A percentile compares a stretch with the other conserved stretches of the same genome.
Conservation (phyloP, 306 rosid genomes). For the Inga laurina region DNA sequence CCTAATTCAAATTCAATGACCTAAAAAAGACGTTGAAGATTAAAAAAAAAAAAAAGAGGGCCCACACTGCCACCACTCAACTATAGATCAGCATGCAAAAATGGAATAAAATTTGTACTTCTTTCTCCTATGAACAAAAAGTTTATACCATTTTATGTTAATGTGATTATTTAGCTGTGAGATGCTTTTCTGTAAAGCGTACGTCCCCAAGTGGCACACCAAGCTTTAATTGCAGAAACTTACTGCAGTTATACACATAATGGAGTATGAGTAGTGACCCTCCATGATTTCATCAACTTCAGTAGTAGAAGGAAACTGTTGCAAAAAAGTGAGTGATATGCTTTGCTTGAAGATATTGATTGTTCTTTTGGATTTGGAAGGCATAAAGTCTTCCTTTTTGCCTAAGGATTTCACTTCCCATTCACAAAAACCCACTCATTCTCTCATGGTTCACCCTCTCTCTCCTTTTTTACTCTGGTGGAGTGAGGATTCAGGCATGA, state of each 20-base stretch:
- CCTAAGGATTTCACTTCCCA: conserved; percentile 42
- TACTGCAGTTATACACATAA: conserved; percentile 25
- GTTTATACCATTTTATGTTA: conserved; percentile 36
- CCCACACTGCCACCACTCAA: conserved; percentile 37
- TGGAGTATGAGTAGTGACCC: neutral
- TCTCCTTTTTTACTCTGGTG: conserved; percentile 2
- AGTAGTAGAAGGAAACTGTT: neutral
- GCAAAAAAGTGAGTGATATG: conserved; percentile 18
- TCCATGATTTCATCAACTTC: conserved; percentile 27
- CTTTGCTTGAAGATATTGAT: conserved; percentile 7
- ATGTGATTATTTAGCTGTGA: conserved; percentile 27
- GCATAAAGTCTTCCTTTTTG: conserved; percentile 35
- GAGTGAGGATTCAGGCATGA: conserved; percentile 41
- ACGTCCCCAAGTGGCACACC: conserved; percentile 33
- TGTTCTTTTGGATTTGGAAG: conserved; percentile 27
- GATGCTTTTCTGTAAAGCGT: conserved; percentile 48
- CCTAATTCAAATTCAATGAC: conserved; percentile 41
- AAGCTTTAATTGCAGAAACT: conserved; percentile 35
- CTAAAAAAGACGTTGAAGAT: conserved; percentile 36
- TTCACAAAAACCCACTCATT: conserved; percentile 37
- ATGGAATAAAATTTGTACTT: conserved; percentile 40
- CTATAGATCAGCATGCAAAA: conserved; percentile 33
- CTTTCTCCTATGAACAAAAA: conserved; percentile 41
- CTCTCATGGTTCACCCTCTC: conserved; percentile 17
- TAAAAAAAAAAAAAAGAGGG: conserved; percentile 37